Base-by-base conservation (phyloP, 345 rosid species). In the Balakata baccata region DNA sequence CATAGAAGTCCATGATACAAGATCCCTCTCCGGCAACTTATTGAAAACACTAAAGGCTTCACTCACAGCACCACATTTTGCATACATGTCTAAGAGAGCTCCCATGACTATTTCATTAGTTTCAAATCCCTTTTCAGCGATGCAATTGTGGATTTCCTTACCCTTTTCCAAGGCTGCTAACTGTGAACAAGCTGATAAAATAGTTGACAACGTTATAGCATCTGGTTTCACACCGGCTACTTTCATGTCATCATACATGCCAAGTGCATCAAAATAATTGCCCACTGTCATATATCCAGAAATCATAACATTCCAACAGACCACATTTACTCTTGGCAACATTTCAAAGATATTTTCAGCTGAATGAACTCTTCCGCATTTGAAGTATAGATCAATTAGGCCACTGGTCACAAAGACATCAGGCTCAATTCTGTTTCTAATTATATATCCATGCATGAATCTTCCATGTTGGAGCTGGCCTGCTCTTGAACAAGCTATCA, bases 21-120 rank as follows among this genome's bases (percentile, higher is more conserved):
- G 81, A 84, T 92, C 93, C 75, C 71, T 87, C 71, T 76, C 76
- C 4, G 88, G 87, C 64, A 87, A 74, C 71, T 71, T 74, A 56
- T 63, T 14, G 54, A 90, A 92, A 53, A 88, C 82, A 46, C 34
- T 43, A 14, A 69, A 61, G 16, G 93, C 95, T 64, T 86, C 85
- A 75, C 87, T 84, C 17, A 90, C 83, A 22, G 90, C 88, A n/a
- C 97, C 95, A 45, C 97, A 90, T 84, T 92, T 92, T 25, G 93
- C 89, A 74, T 88, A 92, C 93, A 90, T 88, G 80, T 90, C 93
- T 17, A 92, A 89, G 56, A 90, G 88, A 18, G 93, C 91, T 43
- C 92, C 89, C 89, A 83, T 87, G 74, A 88, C 85, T 54, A 86
- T 56, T 73, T 83, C 83, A 64, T 87, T 86, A 49, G 50, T 47